These are phyloP conservation scores for Ceratobasidium theobromae DNA, from an alignment of 1,284 basidiomycete species.

Conservation along the genomic window DNA sequence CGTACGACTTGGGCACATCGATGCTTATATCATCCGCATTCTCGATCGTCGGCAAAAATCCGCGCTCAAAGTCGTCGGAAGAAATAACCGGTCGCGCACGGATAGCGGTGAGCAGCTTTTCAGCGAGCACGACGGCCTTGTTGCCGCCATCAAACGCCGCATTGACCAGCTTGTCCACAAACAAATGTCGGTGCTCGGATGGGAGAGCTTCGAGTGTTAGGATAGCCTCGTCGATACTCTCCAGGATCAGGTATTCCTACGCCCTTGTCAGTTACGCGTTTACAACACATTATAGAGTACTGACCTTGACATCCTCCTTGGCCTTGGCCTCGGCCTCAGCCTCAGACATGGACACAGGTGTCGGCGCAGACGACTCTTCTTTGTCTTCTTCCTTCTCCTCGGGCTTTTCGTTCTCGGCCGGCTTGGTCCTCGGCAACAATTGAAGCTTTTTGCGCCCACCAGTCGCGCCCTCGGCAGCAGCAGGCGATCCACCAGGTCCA, in stretches of 20 bases:
- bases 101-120: slow-evolving; percentile 63
- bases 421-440: slow-evolving; percentile 60
- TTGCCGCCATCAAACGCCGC: slow-evolving; percentile 78
- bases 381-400: slow-evolving; percentile 62
- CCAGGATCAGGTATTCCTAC: slow-evolving; percentile 69
- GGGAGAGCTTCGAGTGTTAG: slow-evolving; percentile 77
- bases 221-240: slow-evolving; percentile 83
- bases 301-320: slow-evolving; percentile 64
- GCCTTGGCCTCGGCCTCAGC: slow-evolving; percentile 77
- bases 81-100: slow-evolving; percentile 58
- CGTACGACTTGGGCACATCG: slow-evolving; percentile 85
- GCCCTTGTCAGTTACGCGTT: not conserved
- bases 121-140: slow-evolving; percentile 78
- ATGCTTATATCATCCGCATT: slow-evolving; percentile 83
- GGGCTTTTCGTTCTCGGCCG: slow-evolving; percentile 49
- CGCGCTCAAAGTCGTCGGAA: slow-evolving; percentile 58
- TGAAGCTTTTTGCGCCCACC: slow-evolving; percentile 75
- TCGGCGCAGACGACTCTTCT: slow-evolving; percentile 41
- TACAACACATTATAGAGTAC: not conserved
- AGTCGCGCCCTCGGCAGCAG: slow-evolving; percentile 48
- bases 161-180: slow-evolving; percentile 75
- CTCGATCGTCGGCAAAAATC: slow-evolving; percentile 70
- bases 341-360: slow-evolving; percentile 60
- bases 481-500: slow-evolving; percentile 43
- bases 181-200: slow-evolving; percentile 57